Base-by-base conservation (phyloP, 495 filamentous ascomycete genomes). In the Sporormia fimetaria region DNA sequence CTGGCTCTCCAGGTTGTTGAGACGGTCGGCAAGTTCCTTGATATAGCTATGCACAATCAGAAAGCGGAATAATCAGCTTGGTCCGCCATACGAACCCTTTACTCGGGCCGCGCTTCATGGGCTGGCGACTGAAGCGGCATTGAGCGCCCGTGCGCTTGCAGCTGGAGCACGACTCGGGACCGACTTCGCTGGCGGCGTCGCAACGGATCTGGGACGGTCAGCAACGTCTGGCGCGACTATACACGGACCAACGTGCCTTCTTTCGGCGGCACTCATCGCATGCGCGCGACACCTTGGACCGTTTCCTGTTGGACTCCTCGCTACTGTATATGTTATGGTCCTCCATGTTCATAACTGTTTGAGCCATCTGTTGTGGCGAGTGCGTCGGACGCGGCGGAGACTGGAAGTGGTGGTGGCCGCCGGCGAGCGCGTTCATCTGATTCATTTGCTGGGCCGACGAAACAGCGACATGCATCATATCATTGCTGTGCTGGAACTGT, bases 251-350 rank as follows among this genome's bases (percentile, higher is more conserved):
- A 47, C 51, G 15, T 64, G 80, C 77, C 71, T 96, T 96, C 60
- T 95, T 96, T 36, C 88, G 73, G 34, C 88, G 74, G 56, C 88
- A 96, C 55, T 96, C 88, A 61, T 96, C 88, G 49, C 88, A 96
- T 1, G 88, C 88, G 18, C 87, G 70, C 2, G 88, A 94, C 0
- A 93, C 87, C 62, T 96, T 96, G 0, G 82, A 83, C 43, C 87
- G 69, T 57, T 93, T 93, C 40, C 82, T 27, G 24, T 44, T 52
- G 23, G 44, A 42, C 5, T 36, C 39, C 16, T 54, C 54, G 15
- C 44, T 40, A 31, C 30, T 26, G 26, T 47, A 51, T 3, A 18
- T 8, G 16, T 40, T 22, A 16, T 54, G 33, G 1, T 48, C 48
- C 17, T 50, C 42, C 20, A 56, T 35, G 23, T 22, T 45, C 49